These are phyloP conservation scores for Obelidium mucronatum DNA, from an alignment of 192 early-diverging fungal genomes.

Conservation along the genomic window DNA sequence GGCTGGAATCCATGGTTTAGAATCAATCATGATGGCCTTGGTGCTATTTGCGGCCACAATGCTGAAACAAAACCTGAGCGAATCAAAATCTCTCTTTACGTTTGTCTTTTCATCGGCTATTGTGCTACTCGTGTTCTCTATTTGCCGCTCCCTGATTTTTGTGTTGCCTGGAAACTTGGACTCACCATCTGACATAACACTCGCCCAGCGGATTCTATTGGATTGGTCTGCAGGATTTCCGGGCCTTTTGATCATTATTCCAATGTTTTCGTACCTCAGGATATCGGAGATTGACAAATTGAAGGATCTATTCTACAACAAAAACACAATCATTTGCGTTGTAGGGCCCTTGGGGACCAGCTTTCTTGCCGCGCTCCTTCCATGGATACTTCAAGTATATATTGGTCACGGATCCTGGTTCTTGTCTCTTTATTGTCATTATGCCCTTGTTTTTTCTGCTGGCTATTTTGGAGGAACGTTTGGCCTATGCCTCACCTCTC, in stretches of 20 bases:
- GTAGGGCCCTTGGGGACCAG: background rate
- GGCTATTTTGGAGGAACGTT: constrained; percentile 25
- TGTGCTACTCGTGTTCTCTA: background rate
- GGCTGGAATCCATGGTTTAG: background rate
- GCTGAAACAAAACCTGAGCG: background rate
- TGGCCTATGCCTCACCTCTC: constrained; percentile 6
- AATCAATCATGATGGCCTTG: background rate
- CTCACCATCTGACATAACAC: background rate
- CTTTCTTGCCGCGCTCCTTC: background rate
- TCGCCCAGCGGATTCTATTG: background rate
- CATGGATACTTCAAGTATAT: background rate
- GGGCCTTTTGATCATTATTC: constrained; percentile 15
- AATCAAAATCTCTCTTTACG: background rate
- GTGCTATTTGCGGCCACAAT: background rate
- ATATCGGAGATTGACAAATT: background rate
- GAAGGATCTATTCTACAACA: background rate
- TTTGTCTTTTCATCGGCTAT: background rate
- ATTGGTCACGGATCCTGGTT: background rate
- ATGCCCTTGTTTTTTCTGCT: background rate
- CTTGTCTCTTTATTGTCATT: background rate
- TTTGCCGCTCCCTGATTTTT: constrained; percentile 13
- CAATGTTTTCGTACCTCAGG: background rate
- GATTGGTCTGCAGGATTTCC: constrained; percentile 24
- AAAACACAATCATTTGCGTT: background rate
- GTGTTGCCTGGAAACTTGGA: background rate